These are phyloP conservation scores for Phytophthora ramorum DNA, from an alignment of 352 stramenopile species.

Conservation along the genomic window DNA sequence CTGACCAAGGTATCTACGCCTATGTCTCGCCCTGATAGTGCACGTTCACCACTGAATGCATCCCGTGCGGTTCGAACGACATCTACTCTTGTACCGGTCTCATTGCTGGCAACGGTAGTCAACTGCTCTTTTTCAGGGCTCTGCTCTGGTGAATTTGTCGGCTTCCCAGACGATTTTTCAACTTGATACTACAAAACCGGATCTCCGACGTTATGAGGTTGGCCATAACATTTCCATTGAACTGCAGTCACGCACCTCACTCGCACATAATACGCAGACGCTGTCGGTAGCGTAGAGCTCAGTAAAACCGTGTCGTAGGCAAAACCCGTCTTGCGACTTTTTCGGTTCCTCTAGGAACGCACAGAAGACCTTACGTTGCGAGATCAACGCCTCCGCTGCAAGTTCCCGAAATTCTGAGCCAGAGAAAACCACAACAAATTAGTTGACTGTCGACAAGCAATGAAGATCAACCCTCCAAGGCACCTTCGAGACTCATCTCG, in stretches of 20 bases:
- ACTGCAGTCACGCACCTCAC: constrained; percentile 41
- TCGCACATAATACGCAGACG: constrained; percentile 55
- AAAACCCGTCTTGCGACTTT: constrained; percentile 44
- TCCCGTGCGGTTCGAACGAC: neutral
- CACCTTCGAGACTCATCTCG: constrained; percentile 70
- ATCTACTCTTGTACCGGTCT: neutral
- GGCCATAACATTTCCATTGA: neutral
- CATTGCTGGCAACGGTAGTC: neutral
- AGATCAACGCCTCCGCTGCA: constrained; percentile 44
- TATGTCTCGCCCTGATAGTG: neutral
- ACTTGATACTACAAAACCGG: constrained; percentile 22
- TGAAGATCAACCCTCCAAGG: neutral
- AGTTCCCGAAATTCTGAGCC: constrained; percentile 59
- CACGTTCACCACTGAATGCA: neutral
- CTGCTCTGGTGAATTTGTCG: neutral
- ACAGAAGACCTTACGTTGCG: constrained; percentile 32
- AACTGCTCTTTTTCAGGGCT: neutral
- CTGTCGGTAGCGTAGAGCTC: constrained; percentile 52
- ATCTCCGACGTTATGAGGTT: neutral
- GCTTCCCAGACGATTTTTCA: constrained; percentile 9
- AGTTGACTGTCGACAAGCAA: neutral
- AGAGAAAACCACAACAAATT: neutral
- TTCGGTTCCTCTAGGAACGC: constrained; percentile 52
- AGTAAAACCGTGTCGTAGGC: constrained; percentile 56
- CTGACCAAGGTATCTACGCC: neutral